These are phyloP conservation scores for Camptophora hylomeconis DNA, from an alignment of 2,329 filamentous ascomycete genomes.

Conservation along the genomic window DNA sequence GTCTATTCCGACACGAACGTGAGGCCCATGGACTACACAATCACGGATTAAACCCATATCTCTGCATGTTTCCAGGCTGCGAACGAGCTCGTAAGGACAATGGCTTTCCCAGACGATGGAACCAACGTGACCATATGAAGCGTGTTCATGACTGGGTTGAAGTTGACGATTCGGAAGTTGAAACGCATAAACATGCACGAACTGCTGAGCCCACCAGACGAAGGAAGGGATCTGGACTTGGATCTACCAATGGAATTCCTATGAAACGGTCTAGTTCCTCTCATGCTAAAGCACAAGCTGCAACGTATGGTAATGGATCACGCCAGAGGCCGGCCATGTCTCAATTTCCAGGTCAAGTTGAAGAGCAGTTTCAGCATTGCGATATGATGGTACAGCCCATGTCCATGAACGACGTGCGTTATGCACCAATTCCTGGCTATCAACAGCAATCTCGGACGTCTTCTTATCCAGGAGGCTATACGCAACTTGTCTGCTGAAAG, in stretches of 20 bases:
- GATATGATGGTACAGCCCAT: conserved; percentile 8
- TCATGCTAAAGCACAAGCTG: conserved; percentile 5
- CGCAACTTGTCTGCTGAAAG: too few relatives aligned
- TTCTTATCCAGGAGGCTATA: too few relatives aligned
- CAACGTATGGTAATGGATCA: too few relatives aligned
- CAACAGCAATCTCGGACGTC: too few relatives aligned
- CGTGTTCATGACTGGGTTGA: conserved; percentile 60
- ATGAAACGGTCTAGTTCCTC: conserved; percentile 18
- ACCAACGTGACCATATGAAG: conserved; percentile 93
- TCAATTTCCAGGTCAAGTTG: conserved; percentile 1
- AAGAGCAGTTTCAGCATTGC: conserved; percentile 6
- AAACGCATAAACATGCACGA: conserved; percentile 7
- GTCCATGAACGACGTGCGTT: conserved; percentile 10
- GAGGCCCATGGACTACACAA: conserved; percentile 94
- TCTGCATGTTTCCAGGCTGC: conserved; percentile 78
- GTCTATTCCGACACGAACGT: conserved; percentile 84
- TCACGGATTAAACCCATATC: conserved; percentile 81
- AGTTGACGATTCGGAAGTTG: conserved; percentile 12
- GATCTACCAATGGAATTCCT: conserved; percentile 11
- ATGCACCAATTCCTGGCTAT: too few relatives aligned
- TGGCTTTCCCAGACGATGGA: conserved; percentile 91
- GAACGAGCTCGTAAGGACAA: conserved; percentile 70
- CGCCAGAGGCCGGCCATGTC: too few relatives aligned
- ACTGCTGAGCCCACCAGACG: conserved; percentile 10
- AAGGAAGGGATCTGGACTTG: conserved; percentile 10